A percentile compares a stretch with the other conserved stretches of the same genome.
These are phyloP conservation scores for Neonectria punicea DNA, from an alignment of 2,329 filamentous ascomycete species.

Conservation along the genomic window DNA sequence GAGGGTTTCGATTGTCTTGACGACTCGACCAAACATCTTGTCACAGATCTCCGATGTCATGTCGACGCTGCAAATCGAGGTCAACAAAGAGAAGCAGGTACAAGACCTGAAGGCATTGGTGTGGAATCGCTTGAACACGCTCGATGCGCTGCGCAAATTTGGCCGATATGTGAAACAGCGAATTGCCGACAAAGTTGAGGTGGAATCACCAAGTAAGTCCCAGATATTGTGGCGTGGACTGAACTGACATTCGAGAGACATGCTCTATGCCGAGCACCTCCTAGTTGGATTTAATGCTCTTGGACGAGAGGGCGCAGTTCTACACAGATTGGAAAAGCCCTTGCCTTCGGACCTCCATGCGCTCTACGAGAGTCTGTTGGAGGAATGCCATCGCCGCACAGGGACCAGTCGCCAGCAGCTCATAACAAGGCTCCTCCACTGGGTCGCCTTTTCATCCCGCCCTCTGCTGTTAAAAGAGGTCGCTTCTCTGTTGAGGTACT, in stretches of 20 bases:
- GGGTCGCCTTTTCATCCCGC: conserved; percentile 41
- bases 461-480: conserved; percentile 38
- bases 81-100: conserved; percentile 43
- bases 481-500: conserved; percentile 31
- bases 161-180: conserved; percentile 44
- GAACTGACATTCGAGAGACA: conserved; percentile 32
- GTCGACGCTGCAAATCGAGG: conserved; percentile 24
- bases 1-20: conserved; percentile 42
- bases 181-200: conserved; percentile 44
- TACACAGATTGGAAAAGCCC: conserved; percentile 41
- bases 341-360: conserved; percentile 39
- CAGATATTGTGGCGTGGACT: rapidly evolving
- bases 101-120: conserved; percentile 43
- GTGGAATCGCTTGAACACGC: conserved; percentile 41
- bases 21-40: conserved; percentile 33
- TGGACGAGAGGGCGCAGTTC: conserved; percentile 46
- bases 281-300: conserved; percentile 44
- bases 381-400: conserved; percentile 42
- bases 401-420: conserved; percentile 26
- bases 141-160: conserved; percentile 41
- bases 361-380: conserved; percentile 41
- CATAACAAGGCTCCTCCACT: conserved; percentile 39
- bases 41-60: conserved; percentile 16
- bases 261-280: conserved; percentile 52
- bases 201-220: conserved; percentile 46